These are phyloP conservation scores for Bonia amplexicaulis DNA, from an alignment of 176 grass and related monocot genomes.

Conservation along the genomic window DNA sequence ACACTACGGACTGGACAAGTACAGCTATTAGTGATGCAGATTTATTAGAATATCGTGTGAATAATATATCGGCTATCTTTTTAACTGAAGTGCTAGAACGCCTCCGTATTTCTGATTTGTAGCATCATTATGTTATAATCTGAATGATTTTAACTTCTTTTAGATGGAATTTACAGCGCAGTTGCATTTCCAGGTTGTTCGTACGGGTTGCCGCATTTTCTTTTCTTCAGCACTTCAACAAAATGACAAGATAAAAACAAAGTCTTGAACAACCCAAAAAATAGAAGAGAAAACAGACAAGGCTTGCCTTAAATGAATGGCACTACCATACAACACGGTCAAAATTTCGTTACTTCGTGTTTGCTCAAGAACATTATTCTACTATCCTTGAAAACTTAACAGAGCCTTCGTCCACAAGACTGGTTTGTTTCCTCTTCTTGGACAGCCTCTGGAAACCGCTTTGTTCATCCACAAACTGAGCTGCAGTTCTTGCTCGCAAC, in stretches of 20 bases:
- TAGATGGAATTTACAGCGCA: neutral
- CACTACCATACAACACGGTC: neutral
- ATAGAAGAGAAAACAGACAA: neutral
- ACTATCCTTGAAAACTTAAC: slow-evolving; percentile 73
- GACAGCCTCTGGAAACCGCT: slow-evolving; percentile 61
- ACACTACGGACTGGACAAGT: neutral
- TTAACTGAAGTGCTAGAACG: neutral
- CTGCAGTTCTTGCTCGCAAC: slow-evolving; percentile 65
- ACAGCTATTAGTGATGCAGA: neutral
- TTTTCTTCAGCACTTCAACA: neutral
- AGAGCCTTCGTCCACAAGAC: slow-evolving; percentile 54
- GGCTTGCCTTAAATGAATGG: neutral
- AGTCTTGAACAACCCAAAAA: neutral
- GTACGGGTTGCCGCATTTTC: neutral
- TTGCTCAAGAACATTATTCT: slow-evolving; percentile 23
- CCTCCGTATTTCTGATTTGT: neutral
- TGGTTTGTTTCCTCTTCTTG: slow-evolving; percentile 70
- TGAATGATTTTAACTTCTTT: neutral
- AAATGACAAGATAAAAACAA: neutral
- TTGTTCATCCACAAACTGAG: slow-evolving; percentile 76
- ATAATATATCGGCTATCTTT: neutral
- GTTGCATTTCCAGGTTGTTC: neutral
- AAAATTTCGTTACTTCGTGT: slow-evolving; percentile 12
- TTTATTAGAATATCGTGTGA: neutral
- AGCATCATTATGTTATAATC: neutral